Evolutionary conservation across 768 basidiomycete species (phyloP), one percentile per base, ranked within the genome.

Genomic region (Collybia nuda): DNA sequence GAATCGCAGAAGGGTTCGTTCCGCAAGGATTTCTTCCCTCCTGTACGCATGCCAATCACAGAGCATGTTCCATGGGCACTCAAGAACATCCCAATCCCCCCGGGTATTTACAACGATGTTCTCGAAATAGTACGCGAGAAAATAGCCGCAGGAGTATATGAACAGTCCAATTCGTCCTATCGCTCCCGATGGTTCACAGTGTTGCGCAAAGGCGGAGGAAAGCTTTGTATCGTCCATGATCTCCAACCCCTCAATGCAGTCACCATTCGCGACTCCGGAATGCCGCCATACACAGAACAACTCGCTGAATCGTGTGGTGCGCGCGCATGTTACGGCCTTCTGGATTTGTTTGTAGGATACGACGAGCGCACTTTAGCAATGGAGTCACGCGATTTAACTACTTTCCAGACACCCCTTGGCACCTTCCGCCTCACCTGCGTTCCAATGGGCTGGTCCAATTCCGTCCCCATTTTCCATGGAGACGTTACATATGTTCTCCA

Each of bases 141-240:
- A 50, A 64, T 76, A 8, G 61, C 52, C 0, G 57, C 71, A 0
- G 72, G 77, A 0, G 66, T 75, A 0, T 77, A 75, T 45, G 68
- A 79, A 54, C 67, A 62, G 0, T 71, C 66, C 0, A 64, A 73
- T 29, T 65, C 65, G 0, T 72, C 72, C 0, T 79, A 79, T 23
- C 57, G 68, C 0, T 71, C 69, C 0, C 47, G 64, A 6, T 74
- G 71, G 73, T 75, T 77, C 43, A 63, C 59, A 18, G 70, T 76
- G 0, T 23, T 64, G 0, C 76, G 76, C 54, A 56, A 56, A 18
- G 44, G 50, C 21, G 51, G 55, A 51, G 53, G 70, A 42, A 28
- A 57, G 0, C 41, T 77, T 0, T 54, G 67, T 3, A 59, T 74
- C 7, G 71, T 78, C 0, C 73, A 74, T 43, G 63, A 71, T 42